A percentile compares a stretch with the other conserved stretches of the same genome.
Evolutionary conservation across 2,329 filamentous ascomycete species (phyloP).

Genomic region (Ceratocystis variospora): DNA sequence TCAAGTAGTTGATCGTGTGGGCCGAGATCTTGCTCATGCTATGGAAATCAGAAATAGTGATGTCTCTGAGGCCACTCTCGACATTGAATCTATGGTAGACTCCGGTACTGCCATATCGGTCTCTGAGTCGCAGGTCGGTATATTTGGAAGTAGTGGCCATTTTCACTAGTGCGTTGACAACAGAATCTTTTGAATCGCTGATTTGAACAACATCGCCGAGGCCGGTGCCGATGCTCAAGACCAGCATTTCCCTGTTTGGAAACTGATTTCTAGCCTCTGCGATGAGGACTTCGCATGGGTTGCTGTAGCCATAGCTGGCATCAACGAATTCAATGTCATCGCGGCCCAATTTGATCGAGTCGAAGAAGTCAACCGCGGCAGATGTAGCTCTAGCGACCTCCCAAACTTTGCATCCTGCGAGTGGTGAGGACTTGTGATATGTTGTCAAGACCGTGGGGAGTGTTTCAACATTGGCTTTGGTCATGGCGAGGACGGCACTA

Average conservation of each 20-base stretch:
- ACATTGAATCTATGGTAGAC: conserved; percentile 25
- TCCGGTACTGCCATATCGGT: conserved; percentile 19
- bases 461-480: too few species aligned
- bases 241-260: conserved; percentile 18
- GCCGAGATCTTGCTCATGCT: conserved; percentile 22
- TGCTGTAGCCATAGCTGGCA: conserved; percentile 25
- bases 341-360: conserved; percentile 23
- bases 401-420: conserved; percentile 24
- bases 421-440: neutral
- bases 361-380: conserved; percentile 25
- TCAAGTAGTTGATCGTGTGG: conserved; percentile 22
- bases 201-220: conserved; percentile 21
- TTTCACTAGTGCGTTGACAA: neutral
- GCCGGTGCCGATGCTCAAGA: conserved; percentile 25
- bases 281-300: conserved; percentile 25
- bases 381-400: conserved; percentile 25
- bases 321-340: conserved; percentile 24
- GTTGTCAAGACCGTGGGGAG: too few species aligned
- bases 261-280: conserved; percentile 23
- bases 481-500: too few species aligned
- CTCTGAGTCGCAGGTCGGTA: conserved; percentile 7
- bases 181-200: conserved; percentile 10
- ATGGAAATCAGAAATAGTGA: conserved; percentile 23
- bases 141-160: neutral
- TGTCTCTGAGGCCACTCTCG: conserved; percentile 23